Percentiles rank a stretch among this genome's conserved stretches.
Evolutionary conservation across 495 filamentous ascomycete species (phyloP).

Genomic region (Aspergillus heteromorphus): DNA sequence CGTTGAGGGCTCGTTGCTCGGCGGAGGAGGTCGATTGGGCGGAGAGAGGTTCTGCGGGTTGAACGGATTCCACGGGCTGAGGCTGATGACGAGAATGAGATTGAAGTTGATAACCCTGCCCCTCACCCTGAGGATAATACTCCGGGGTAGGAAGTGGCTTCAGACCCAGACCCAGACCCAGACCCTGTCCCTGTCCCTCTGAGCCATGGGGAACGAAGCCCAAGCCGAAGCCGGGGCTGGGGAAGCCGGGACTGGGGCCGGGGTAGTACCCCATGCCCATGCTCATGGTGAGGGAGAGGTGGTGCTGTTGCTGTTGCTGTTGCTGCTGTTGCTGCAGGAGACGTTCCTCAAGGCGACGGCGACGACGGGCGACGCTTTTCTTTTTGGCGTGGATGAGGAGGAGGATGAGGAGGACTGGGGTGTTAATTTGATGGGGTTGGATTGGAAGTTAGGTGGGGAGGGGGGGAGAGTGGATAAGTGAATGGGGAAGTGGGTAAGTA

Average conservation of each 20-base stretch:
- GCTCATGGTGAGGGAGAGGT: slow-evolving; percentile 1
- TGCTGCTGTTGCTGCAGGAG: slow-evolving; percentile 9
- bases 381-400: slow-evolving; percentile 24
- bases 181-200: too few relatives aligned
- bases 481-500: not conserved
- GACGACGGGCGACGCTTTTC: slow-evolving; percentile 13
- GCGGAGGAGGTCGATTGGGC: not conserved
- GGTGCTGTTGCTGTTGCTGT: not conserved
- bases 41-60: not conserved
- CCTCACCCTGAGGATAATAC: too few relatives aligned
- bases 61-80: too few relatives aligned
- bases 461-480: not conserved
- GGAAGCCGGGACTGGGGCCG: too few relatives aligned
- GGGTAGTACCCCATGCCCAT: not conserved
- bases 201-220: too few relatives aligned
- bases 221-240: too few relatives aligned
- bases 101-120: too few relatives aligned
- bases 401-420: slow-evolving; percentile 22
- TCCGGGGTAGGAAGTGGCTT: too few relatives aligned
- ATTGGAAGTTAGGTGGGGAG: not conserved
- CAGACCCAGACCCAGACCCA: too few relatives aligned
- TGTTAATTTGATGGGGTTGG: too few relatives aligned
- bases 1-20: not conserved
- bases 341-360: slow-evolving; percentile 11
- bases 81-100: too few relatives aligned